Evolutionary conservation across 768 basidiomycete species (phyloP).

Genomic region (Lactarius sp.): DNA sequence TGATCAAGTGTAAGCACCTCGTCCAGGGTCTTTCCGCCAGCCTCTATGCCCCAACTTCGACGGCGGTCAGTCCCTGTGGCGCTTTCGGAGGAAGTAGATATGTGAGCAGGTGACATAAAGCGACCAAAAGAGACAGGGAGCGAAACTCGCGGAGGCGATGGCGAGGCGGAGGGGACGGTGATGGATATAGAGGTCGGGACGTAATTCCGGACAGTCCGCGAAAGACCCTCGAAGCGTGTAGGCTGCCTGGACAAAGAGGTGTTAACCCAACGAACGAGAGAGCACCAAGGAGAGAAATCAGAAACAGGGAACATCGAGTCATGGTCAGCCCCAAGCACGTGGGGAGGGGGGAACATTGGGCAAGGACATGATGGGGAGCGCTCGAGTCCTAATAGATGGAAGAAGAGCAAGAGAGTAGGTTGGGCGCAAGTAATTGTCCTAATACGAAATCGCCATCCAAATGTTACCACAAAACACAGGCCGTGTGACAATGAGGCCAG

Average conservation of each 20-base stretch:
- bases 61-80: slow-evolving; percentile 6
- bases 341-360: neutral
- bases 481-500: too few relatives aligned
- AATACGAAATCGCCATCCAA: neutral
- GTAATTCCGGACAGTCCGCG: slow-evolving; percentile 50
- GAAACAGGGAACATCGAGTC: slow-evolving; percentile 9
- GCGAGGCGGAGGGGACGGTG: slow-evolving; percentile 44
- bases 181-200: slow-evolving; percentile 50
- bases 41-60: slow-evolving; percentile 20
- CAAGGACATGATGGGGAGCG: neutral
- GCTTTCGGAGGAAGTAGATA: slow-evolving; percentile 15
- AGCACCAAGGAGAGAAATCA: neutral
- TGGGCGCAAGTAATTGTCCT: neutral
- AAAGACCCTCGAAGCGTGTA: slow-evolving; percentile 47
- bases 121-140: slow-evolving; percentile 45
- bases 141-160: slow-evolving; percentile 48
- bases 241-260: slow-evolving; percentile 37
- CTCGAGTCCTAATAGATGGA: neutral
- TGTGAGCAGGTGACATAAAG: slow-evolving; percentile 34
- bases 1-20: slow-evolving; percentile 28
- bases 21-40: slow-evolving; percentile 24
- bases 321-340: neutral
- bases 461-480: neutral
- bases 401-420: neutral
- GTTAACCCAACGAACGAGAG: neutral